Evolutionary conservation across 2,329 filamentous ascomycete genomes (phyloP).

Genomic region (Penicillium aurantiogriseum): DNA sequence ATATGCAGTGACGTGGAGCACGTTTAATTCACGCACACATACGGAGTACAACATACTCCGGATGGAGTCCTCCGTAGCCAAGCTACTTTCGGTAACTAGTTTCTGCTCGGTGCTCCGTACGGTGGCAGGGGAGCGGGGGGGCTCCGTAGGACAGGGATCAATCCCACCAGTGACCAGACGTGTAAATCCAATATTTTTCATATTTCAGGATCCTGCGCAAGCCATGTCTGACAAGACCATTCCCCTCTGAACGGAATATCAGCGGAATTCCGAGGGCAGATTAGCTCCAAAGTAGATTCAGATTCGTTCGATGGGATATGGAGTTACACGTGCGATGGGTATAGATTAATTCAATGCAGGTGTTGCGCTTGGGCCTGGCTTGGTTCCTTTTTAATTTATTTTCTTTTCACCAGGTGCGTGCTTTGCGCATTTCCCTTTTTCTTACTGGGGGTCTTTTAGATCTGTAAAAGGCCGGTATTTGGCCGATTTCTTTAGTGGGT

Average conservation of each 20-base stretch:
- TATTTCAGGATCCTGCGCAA: neutral
- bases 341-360: neutral
- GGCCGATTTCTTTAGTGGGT: neutral
- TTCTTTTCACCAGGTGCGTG: neutral
- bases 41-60: too few relatives aligned
- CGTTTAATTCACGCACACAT: neutral
- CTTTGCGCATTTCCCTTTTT: neutral
- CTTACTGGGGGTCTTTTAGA: neutral
- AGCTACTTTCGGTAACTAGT: too few relatives aligned
- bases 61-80: too few relatives aligned
- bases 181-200: neutral
- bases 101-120: neutral
- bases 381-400: conserved; percentile 1
- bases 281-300: neutral
- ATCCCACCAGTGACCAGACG: neutral
- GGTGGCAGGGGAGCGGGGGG: neutral
- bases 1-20: neutral
- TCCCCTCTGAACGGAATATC: too few relatives aligned
- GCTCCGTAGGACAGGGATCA: neutral
- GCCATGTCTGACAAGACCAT: neutral
- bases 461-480: neutral
- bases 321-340: neutral
- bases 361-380: neutral
- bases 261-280: neutral
- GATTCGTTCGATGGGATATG: neutral